Conservation (phyloP, 768 basidiomycete species). For the Xerocomus spinulosus region DNA sequence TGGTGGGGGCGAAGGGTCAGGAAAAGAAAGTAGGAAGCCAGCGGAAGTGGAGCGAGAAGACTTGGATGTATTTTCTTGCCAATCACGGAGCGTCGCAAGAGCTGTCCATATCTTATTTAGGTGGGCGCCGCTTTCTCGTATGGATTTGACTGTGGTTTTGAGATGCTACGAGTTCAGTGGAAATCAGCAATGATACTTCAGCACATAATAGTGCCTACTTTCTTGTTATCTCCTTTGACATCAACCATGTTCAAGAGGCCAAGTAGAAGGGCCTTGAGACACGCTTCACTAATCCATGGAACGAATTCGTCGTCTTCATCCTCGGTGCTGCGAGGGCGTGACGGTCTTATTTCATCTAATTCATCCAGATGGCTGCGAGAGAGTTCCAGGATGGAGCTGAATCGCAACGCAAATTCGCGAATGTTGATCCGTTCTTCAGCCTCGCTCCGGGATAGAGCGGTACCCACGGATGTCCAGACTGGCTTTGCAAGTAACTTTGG, state of each 20-base stretch:
- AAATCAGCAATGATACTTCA: background rate
- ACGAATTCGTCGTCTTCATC: conserved; percentile 36
- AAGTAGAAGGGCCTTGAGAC: conserved; percentile 58
- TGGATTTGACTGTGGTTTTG: conserved; percentile 43
- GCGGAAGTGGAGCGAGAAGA: conserved; percentile 12
- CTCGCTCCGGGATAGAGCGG: conserved; percentile 40
- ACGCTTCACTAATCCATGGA: conserved; percentile 63
- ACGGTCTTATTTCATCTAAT: conserved; percentile 49
- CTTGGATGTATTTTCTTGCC: conserved; percentile 18
- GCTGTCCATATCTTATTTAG: conserved; percentile 61
- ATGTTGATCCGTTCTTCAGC: conserved; percentile 63
- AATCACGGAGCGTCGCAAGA: conserved; percentile 46
- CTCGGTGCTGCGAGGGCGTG: conserved; percentile 30
- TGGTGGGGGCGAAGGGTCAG: conserved; percentile 59
- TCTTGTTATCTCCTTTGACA: conserved; percentile 38
- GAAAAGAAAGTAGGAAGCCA: conserved; percentile 35
- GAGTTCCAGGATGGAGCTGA: conserved; percentile 47
- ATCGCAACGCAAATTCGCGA: conserved; percentile 70
- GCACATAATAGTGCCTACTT: conserved; percentile 15
- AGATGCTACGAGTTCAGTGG: conserved; percentile 8
- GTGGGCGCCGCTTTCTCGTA: conserved; percentile 50
- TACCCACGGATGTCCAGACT: conserved; percentile 50
- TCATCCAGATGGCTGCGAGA: conserved; percentile 56
- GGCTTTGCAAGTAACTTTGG: conserved; percentile 41
- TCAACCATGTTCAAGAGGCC: conserved; percentile 54